Conservation (phyloP, 306 rosid genomes). For the Nissolia schottii region DNA sequence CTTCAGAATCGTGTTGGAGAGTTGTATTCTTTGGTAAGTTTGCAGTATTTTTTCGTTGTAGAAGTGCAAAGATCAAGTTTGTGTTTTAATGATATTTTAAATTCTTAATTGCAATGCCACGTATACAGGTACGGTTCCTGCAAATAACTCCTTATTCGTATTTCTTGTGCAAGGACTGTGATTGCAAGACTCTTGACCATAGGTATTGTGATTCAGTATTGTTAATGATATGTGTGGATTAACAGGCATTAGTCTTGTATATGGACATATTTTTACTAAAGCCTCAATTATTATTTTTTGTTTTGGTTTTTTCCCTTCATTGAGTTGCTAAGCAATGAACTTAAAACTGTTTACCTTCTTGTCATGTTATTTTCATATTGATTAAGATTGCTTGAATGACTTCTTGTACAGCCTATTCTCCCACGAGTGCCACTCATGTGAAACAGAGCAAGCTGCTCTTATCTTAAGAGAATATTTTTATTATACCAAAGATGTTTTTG, state of each 20-base stretch:
- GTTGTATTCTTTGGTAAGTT: conserved; percentile 75
- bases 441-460: not conserved
- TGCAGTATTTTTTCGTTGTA: not conserved
- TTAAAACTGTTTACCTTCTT: not conserved
- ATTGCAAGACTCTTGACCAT: conserved; percentile 76
- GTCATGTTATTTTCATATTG: not conserved
- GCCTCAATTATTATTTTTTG: not conserved
- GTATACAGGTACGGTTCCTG: conserved; percentile 73
- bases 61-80: not conserved
- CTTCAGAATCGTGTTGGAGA: conserved; percentile 83
- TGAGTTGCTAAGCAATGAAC: not conserved
- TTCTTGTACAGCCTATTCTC: not conserved
- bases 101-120: conserved; percentile 13
- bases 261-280: not conserved
- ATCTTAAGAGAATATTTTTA: not conserved
- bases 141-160: conserved; percentile 75
- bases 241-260: not conserved
- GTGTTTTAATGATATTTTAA: conserved; percentile 16
- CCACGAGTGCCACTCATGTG: not conserved
- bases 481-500: not conserved
- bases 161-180: conserved; percentile 91
- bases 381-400: not conserved
- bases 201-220: conserved; percentile 44
- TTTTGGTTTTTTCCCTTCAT: not conserved
- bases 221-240: not conserved